Percentiles rank a stretch among this genome's conserved stretches.
phyloP scores from a whole-genome alignment of 2,329 filamentous ascomycete genomes.

The Aspergillus tanneri region DNA sequence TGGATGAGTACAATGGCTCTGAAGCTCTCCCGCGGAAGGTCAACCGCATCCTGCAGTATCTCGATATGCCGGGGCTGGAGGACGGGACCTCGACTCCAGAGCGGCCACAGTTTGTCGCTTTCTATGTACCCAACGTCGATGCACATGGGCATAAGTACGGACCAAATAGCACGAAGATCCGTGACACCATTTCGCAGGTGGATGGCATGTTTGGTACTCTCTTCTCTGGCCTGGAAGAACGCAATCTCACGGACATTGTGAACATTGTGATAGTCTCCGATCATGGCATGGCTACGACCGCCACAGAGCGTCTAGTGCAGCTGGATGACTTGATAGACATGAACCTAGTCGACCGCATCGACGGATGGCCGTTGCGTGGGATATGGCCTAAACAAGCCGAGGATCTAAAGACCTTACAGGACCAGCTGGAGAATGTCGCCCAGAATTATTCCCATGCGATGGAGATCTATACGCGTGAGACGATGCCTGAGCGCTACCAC shows the following conservation, averaged over 20 bases:
- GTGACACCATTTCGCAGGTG: constrained; percentile 71
- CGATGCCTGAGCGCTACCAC: constrained; percentile 92
- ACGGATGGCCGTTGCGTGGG: constrained; percentile 92
- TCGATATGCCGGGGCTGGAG: constrained; percentile 77
- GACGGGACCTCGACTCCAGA: constrained; percentile 54
- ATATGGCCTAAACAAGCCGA: constrained; percentile 71
- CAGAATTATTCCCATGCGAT: constrained; percentile 62
- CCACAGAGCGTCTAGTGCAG: constrained; percentile 75
- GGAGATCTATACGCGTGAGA: constrained; percentile 79
- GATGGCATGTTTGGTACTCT: constrained; percentile 79
- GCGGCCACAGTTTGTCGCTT: constrained; percentile 86
- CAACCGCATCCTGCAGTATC: constrained; percentile 71
- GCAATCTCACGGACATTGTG: constrained; percentile 85
- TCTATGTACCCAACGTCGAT: constrained; percentile 93
- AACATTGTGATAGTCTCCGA: constrained; percentile 97
- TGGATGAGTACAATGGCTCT: constrained; percentile 81
- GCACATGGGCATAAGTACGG: constrained; percentile 82
- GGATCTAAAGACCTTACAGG: constrained; percentile 68
- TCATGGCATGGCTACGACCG: constrained; percentile 96
- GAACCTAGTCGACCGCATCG: constrained; percentile 73
- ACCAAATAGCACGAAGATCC: constrained; percentile 91
- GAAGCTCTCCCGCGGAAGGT: constrained; percentile 76
- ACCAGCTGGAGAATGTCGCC: constrained; percentile 55
- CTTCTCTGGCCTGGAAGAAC: constrained; percentile 70
- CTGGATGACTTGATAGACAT: constrained; percentile 85